These are phyloP conservation scores for Colletotrichum coccodes DNA, from an alignment of 2,329 filamentous ascomycete genomes.

Conservation along the genomic window DNA sequence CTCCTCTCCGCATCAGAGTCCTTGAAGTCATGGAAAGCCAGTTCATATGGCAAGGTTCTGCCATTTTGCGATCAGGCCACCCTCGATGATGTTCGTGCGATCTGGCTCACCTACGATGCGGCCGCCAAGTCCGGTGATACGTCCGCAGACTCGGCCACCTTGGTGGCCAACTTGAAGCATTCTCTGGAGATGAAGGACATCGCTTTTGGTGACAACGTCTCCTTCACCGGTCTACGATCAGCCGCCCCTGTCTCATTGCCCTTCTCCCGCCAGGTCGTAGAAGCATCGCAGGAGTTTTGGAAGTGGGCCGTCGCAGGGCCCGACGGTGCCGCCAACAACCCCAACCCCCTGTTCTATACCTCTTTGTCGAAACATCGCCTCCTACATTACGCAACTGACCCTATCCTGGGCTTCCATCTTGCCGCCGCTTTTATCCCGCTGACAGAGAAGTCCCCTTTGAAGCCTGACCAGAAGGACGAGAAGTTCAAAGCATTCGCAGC, in stretches of 20 bases:
- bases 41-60: slow-evolving; percentile 55
- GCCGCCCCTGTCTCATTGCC: slow-evolving; percentile 47
- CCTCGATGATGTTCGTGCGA: slow-evolving; percentile 41
- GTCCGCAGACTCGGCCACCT: neutral
- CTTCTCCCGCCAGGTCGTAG: slow-evolving; percentile 36
- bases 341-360: slow-evolving; percentile 54
- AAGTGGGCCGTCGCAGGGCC: slow-evolving; percentile 43
- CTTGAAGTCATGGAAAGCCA: slow-evolving; percentile 54
- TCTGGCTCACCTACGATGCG: slow-evolving; percentile 22
- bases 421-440: slow-evolving; percentile 55
- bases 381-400: slow-evolving; percentile 61
- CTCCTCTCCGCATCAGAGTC: slow-evolving; percentile 50
- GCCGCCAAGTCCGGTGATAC: slow-evolving; percentile 2
- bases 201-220: slow-evolving; percentile 35
- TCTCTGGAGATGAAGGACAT: slow-evolving; percentile 3
- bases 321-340: slow-evolving; percentile 31
- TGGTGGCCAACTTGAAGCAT: slow-evolving; percentile 9
- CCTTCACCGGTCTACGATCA: slow-evolving; percentile 47
- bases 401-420: slow-evolving; percentile 67
- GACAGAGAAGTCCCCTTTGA: slow-evolving; percentile 50
- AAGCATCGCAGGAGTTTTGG: slow-evolving; percentile 46
- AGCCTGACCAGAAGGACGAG: slow-evolving; percentile 33
- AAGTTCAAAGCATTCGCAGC: slow-evolving; percentile 41
- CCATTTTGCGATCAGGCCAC: slow-evolving; percentile 60
- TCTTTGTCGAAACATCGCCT: slow-evolving; percentile 45